Evolutionary conservation across 1,139 yeast species (phyloP), one percentile per base, ranked within the genome.

Genomic region (Protomyces macrosporus): DNA sequence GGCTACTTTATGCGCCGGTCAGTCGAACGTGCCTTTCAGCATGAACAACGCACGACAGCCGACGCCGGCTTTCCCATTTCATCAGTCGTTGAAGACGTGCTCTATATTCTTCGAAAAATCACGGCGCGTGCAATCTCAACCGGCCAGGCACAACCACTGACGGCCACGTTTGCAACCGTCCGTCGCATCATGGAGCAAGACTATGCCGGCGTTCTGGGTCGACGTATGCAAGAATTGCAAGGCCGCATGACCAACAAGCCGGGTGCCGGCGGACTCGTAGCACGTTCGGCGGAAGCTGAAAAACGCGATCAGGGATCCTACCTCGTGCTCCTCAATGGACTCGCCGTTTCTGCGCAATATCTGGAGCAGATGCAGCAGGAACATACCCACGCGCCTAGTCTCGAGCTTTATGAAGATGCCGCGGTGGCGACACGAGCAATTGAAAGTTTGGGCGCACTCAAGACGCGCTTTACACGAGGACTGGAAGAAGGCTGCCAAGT

Each of bases 61-160:
- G 65, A 56, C n/a, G 48, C 78, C 57, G 84, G 88, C 3, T 87
- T 95, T 3, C 62, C 53, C 6, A 83, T 88, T 4, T 84, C 96
- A 0, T 90, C 98, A 0, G 86, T 90, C 9, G 84, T 91, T 50
- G 98, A 93, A 72, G 98, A 93, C 72, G 77, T 89, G 54, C 82
- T 90, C 42, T 78, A 90, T 70, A 84, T 90, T 23, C 75, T 90
- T 55, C 87, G 88, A 68, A 82, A 83, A n/a, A 78, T 87, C 6
- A 73, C 88, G 39, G 75, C 82, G 50, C 59, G 60, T 3, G 68
- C 66, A 16, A 62, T 64, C 48, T 66, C 59, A 33, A 62, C 66
- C 7, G 61, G 66, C 7, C 63, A 65, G 23, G 42, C 65, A 30
- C 55, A 54, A 52, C 50, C 66, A 12, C 23, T 65, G 32, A 48